Base-by-base conservation (phyloP, 2,329 filamentous ascomycete genomes). In the Xylariales sp. region DNA sequence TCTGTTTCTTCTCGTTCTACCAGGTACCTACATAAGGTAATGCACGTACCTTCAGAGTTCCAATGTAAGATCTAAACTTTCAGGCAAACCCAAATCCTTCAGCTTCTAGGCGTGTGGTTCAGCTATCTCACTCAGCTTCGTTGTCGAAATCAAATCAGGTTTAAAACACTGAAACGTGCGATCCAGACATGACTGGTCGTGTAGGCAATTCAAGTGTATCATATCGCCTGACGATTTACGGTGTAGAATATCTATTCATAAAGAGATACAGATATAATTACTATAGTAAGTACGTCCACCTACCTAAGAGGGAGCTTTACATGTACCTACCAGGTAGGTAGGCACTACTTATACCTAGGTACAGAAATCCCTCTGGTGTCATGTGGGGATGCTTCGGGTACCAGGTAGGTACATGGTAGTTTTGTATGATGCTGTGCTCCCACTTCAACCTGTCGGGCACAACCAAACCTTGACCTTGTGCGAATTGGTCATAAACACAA, bases 101-200 rank as follows among this genome's bases (percentile, higher is more conserved):
- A 61, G 61, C 56, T 57, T 56, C 54, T 32, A 5, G 32, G 48
- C 45, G 16, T 12, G 36, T 52, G 28, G n/a, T 41, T 60, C 65
- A 67, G 61, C 55, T 61, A 52, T 64, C 62, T 62, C 56, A 48
- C 62, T 58, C 65, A 62, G 62, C 57, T 41, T 41, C 48, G 45
- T 28, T 34, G 7, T 23, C n/a, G 46, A 57, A 43, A 61, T 28
- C 39, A 57, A 48, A 48, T 56, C 18, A 45, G 36, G 46, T 14
- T 34, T 18, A 39, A 53, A 32, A 46, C 30, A n/a, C 18, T 5
- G 7, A 18, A 36, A 12, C 39, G n/a, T 55, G 32, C 32, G 5
- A 34, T n/a, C 28, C 16, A 32, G 9, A 41, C 34, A 41, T 32
- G 14, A 1, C n/a, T 10, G 28, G n/a, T 56, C 39, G 14, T 32